phyloP scores from a whole-genome alignment of 768 basidiomycete species.

The Dentipellis sp. region DNA sequence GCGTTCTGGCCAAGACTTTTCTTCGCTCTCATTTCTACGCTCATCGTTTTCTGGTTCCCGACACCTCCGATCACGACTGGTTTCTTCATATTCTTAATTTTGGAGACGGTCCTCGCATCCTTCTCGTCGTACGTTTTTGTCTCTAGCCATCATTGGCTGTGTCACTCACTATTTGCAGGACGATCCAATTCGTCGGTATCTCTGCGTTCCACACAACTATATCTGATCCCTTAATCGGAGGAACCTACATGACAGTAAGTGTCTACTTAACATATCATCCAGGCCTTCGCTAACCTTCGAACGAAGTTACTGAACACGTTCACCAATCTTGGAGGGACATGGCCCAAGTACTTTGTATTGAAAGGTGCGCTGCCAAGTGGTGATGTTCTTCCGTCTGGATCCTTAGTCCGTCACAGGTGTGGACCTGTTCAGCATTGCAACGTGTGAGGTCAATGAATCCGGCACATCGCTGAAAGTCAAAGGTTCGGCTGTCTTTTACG shows the following conservation, averaged over 20 bases:
- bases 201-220: constrained; percentile 98
- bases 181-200: constrained; percentile 98
- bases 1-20: constrained; percentile 85
- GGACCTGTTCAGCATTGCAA: constrained; percentile 79
- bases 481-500: constrained; percentile 30
- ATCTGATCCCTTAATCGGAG: constrained; percentile 93
- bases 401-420: constrained; percentile 44
- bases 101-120: constrained; percentile 74
- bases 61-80: constrained; percentile 56
- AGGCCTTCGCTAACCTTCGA: background rate
- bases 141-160: background rate
- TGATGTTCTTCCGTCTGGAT: background rate
- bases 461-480: constrained; percentile 40
- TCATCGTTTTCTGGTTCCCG: constrained; percentile 84
- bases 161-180: constrained; percentile 36
- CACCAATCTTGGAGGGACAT: constrained; percentile 94
- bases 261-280: background rate
- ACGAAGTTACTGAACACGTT: constrained; percentile 87
- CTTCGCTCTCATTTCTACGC: constrained; percentile 62
- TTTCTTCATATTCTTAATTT: constrained; percentile 76
- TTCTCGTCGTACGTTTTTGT: constrained; percentile 67
- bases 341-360: constrained; percentile 95
- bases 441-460: constrained; percentile 63
- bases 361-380: constrained; percentile 43
- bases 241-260: constrained; percentile 97